These are phyloP conservation scores for Beauveria sp. DNA, from an alignment of 2,329 filamentous ascomycete genomes.

Conservation along the genomic window DNA sequence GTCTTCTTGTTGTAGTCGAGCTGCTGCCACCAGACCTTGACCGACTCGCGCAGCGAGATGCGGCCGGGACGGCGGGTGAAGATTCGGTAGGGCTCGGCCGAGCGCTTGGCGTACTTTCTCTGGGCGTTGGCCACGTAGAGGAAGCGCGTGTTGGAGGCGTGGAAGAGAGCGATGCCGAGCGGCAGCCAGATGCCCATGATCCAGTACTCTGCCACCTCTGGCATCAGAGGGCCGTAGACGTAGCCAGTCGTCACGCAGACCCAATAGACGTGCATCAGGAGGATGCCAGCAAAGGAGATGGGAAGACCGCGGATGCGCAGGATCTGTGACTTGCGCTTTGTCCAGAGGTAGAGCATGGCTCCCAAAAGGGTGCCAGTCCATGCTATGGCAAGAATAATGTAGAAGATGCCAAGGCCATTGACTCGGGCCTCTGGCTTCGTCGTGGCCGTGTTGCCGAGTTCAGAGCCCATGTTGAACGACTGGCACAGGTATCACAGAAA, in stretches of 20 bases:
- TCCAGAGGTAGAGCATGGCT: constrained; percentile 34
- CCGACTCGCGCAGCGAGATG: constrained; percentile 19
- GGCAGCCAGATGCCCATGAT: constrained; percentile 60
- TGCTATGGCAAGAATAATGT: constrained; percentile 26
- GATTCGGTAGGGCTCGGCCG: constrained; percentile 13
- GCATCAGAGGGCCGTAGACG: constrained; percentile 31
- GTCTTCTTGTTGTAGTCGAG: constrained; percentile 42
- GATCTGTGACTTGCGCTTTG: constrained; percentile 32
- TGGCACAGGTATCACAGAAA: neutral
- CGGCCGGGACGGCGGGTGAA: constrained; percentile 15
- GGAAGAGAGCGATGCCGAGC: constrained; percentile 58
- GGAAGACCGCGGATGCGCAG: constrained; percentile 33
- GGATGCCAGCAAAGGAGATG: constrained; percentile 33
- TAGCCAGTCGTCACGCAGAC: constrained; percentile 32
- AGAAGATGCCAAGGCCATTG: constrained; percentile 35
- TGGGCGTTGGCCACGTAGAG: constrained; percentile 51
- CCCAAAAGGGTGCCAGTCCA: constrained; percentile 33
- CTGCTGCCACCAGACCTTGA: constrained; percentile 29
- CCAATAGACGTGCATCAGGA: constrained; percentile 36
- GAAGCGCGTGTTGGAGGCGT: constrained; percentile 55
- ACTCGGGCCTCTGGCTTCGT: constrained; percentile 25
- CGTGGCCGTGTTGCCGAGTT: constrained; percentile 24
- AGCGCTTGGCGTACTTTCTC: constrained; percentile 29
- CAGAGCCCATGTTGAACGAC: constrained; percentile 11
- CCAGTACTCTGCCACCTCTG: constrained; percentile 54